These are phyloP conservation scores for Xylaria sp. DNA, from an alignment of 495 filamentous ascomycete species.

Conservation along the genomic window DNA sequence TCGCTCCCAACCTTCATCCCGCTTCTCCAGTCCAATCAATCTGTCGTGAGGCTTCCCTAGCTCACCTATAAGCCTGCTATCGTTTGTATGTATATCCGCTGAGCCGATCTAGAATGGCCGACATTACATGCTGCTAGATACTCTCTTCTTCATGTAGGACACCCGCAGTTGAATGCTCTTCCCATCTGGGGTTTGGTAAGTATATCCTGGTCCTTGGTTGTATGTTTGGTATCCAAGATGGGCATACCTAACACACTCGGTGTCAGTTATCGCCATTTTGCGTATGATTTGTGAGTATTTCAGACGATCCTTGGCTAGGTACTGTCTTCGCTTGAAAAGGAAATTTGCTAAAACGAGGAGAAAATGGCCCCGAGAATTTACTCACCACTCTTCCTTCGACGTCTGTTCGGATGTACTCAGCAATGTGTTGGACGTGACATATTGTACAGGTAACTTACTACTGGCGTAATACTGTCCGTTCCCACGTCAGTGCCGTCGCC, in stretches of 20 bases:
- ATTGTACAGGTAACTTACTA: conserved; percentile 36
- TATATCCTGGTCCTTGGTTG: conserved; percentile 27
- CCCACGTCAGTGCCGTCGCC: conserved; percentile 32
- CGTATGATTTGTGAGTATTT: no score
- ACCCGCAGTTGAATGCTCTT: conserved; percentile 27
- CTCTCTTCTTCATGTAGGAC: conserved; percentile 40
- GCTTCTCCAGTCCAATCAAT: conserved; percentile 25
- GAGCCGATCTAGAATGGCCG: neutral
- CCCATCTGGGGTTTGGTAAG: conserved; percentile 22
- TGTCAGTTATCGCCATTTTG: no score
- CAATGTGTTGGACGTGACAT: neutral
- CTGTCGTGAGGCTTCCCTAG: conserved; percentile 35
- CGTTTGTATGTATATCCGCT: conserved; percentile 7
- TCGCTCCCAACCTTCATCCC: conserved; percentile 12
- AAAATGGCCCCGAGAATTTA: no score
- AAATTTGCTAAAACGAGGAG: no score
- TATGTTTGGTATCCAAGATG: conserved; percentile 56
- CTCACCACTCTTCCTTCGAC: conserved; percentile 58
- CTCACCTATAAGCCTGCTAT: neutral
- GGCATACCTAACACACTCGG: no score
- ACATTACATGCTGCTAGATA: conserved; percentile 23
- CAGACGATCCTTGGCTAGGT: no score
- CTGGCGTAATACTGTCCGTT: conserved; percentile 30
- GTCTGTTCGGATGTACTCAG: conserved; percentile 33
- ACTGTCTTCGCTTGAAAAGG: no score